Evolutionary conservation across 2,329 filamentous ascomycete species (phyloP), one percentile per base, ranked within the genome.

Genomic region (Trichoderma cornu-damae): DNA sequence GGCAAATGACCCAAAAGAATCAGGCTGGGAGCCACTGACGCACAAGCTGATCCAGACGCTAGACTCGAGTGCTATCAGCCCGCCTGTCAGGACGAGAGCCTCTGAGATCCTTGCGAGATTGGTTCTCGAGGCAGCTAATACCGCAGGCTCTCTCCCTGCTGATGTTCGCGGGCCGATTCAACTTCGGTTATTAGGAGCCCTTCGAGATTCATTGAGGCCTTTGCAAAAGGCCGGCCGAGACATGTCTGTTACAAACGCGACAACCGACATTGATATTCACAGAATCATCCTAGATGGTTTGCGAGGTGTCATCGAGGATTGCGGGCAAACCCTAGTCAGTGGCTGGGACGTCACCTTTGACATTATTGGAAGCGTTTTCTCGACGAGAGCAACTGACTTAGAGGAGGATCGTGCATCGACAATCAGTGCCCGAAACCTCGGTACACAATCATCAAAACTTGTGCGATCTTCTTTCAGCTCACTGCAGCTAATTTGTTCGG

Each of bases 401-500:
- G 73, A 74, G 14, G 73, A 75, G 18, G 69, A 67, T 6, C 67
- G 70, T 5, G 68, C 68, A 9, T 64, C 66, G 6, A 61, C 66
- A 11, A 60, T 62, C 7, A 67, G 69, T 48, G 66, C 70, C 2
- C 68, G 68, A 2, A 64, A 69, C 0, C 70, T 84, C 1, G 74
- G 72, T 30, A 84, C 81, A 6, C 75, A 80, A 48, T 93, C 91
- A 11, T 79, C 85, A 43, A 87, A 86, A 62, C 80, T 97, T 20
- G 88, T 96, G 51, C 83, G 91, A 60, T 87, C 90, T 14, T 89
- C 93, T 0, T 99, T 99, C 70, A 88, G 84, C 62, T 96, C 92
- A 2, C 77, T 96, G 11, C 90, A 97, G 69, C 83, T 99, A 3
- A 88, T 99, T 44, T 96, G 92, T 70, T 96, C 94, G 0, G 94